Base-by-base conservation (phyloP, 75 land plant species). In the Isoetes taiwanensis region DNA sequence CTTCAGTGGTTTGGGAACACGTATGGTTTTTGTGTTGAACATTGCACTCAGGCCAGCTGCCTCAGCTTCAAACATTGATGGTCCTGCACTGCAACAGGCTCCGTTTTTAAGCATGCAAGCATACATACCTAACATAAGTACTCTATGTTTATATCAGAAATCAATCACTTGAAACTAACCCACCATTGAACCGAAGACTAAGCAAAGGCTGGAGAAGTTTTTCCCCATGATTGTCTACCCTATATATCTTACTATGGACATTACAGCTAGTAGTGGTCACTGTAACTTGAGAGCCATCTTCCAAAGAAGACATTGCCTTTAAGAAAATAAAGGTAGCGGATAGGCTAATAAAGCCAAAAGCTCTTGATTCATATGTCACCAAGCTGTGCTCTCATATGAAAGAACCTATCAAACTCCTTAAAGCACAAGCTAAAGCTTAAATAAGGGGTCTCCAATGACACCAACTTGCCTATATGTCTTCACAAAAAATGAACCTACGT, bases 61-160 rank as follows among this genome's bases (percentile, higher is more conserved):
- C 70, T 94, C 99, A 28, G 82, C 99, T 50, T 94, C 95, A 72
- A 94, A 94, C 99, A 94, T 94, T 12, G 73, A 52, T 29, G 83
- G 83, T 16, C 80, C 99, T 59, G 78, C 75, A 34, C 72, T 65
- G n/a, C n/a, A n/a, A n/a, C n/a, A n/a, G n/a, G n/a, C n/a, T n/a
- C n/a, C n/a, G n/a, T n/a, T 46, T 23, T 46, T 16, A 19, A 46
- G 50, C 16, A 46, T 6, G 21, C 16, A 46, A 19, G 5, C 16
- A 46, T 46, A 5, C 50, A 46, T 46, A 6, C 50, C 16, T 46
- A 6, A 5, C 16, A 23, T 9, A 14, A 37, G 38, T 9, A 37
- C 14, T 37, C 38, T 14, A 37, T 37, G 39, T 37, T 9, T 14
- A 37, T 37, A 37, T 37, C 39, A 37, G 12, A 14, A 9, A 14